These are phyloP conservation scores for Erigeron philadelphicus DNA, from an alignment of 140 eudicot species.

Conservation along the genomic window DNA sequence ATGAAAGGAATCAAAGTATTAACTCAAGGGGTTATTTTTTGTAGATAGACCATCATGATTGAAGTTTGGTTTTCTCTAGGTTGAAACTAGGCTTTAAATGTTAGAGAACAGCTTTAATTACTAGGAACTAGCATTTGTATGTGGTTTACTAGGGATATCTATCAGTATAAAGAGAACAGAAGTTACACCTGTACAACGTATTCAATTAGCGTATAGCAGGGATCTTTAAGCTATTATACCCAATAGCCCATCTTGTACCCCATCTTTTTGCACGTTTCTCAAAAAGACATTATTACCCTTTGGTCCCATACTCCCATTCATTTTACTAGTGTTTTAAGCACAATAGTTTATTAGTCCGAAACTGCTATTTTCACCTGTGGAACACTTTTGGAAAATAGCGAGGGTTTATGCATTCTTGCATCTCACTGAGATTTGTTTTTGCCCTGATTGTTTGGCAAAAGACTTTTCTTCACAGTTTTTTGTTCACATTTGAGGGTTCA, in stretches of 20 bases:
- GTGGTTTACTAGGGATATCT: slow-evolving; percentile 14
- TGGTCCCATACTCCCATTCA: not conserved
- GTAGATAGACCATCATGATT: slow-evolving; percentile 10
- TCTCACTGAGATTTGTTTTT: not conserved
- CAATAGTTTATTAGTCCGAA: not conserved
- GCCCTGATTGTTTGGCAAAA: not conserved
- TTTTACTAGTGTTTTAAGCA: not conserved
- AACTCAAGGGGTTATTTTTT: not conserved
- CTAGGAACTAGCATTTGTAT: not conserved
- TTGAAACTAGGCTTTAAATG: not conserved
- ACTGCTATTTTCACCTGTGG: not conserved
- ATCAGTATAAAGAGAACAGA: not conserved
- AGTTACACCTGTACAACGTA: not conserved
- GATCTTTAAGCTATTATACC: too few species aligned
- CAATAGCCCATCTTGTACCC: not conserved
- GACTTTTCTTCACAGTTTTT: not conserved
- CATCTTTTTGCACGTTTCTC: not conserved
- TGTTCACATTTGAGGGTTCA: not conserved
- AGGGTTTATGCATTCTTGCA: not conserved
- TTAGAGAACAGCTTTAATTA: not conserved
- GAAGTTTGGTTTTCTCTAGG: not conserved
- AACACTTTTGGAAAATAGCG: not conserved
- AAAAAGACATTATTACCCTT: not conserved
- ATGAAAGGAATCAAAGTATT: not conserved
- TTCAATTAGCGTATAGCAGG: too few species aligned